phyloP scores from a whole-genome alignment of 257 asterid genomes.

The Solanum chmielewskii region DNA sequence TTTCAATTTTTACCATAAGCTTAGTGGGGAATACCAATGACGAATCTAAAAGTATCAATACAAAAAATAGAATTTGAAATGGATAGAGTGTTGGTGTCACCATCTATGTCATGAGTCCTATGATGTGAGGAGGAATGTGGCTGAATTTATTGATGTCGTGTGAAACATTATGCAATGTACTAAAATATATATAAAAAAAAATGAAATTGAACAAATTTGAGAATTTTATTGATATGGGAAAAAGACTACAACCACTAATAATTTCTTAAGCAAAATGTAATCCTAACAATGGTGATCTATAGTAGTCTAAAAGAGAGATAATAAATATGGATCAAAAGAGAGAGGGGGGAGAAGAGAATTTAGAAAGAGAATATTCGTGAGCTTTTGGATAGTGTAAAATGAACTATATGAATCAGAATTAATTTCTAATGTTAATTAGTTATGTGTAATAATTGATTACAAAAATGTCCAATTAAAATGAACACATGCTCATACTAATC shows the following conservation, averaged over 20 bases:
- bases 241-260: background rate
- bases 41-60: background rate
- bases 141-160: background rate
- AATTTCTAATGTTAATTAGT: too few relatives aligned
- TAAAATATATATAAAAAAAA: too few relatives aligned
- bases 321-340: background rate
- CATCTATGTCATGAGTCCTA: background rate
- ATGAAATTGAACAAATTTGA: background rate
- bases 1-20: background rate
- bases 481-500: background rate
- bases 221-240: background rate
- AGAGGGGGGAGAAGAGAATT: background rate
- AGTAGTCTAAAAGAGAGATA: background rate
- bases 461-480: background rate
- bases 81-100: background rate
- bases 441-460: too few relatives aligned
- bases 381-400: background rate
- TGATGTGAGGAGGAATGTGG: background rate
- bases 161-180: too few relatives aligned
- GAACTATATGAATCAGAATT: background rate
- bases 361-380: background rate
- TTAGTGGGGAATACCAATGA: background rate
- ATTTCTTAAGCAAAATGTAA: too few relatives aligned
- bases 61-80: background rate
- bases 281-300: background rate